A percentile compares a stretch with the other conserved stretches of the same genome.
Evolutionary conservation across 169 alveolate species (phyloP).

Genomic region (Plasmodium knowlesi): DNA sequence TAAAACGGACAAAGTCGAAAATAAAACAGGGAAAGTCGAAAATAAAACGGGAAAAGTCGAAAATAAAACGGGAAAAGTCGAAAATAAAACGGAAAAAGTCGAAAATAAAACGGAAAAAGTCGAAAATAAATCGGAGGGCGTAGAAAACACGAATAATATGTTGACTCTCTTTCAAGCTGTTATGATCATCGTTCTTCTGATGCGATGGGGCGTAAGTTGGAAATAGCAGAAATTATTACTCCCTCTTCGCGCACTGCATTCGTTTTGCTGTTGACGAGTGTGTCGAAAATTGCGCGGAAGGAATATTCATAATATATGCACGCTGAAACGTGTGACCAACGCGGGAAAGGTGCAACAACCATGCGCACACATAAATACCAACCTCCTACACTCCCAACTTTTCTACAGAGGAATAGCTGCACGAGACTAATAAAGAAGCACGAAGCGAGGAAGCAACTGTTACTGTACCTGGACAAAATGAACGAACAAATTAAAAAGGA

Average conservation of each 20-base stretch:
- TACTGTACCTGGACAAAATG: background rate
- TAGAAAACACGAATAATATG: background rate
- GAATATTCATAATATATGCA: background rate
- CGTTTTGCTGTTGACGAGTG: background rate
- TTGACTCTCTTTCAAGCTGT: background rate
- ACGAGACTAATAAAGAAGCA: background rate
- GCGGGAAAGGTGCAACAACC: background rate
- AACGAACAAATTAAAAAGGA: background rate
- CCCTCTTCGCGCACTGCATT: background rate
- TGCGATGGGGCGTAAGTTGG: background rate
- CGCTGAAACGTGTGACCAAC: background rate
- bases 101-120: background rate
- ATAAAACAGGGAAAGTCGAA: no score
- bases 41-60: no score
- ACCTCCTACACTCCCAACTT: background rate
- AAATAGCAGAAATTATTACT: background rate
- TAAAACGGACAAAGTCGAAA: no score
- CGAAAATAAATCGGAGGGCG: no score
- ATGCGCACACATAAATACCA: slow-evolving; percentile 32
- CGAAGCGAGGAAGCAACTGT: background rate
- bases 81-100: background rate
- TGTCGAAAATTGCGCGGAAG: background rate
- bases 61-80: background rate
- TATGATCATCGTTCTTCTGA: background rate
- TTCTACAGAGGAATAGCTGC: background rate